These are phyloP conservation scores for Biancaea sappan DNA, from an alignment of 306 rosid genomes.

Conservation along the genomic window DNA sequence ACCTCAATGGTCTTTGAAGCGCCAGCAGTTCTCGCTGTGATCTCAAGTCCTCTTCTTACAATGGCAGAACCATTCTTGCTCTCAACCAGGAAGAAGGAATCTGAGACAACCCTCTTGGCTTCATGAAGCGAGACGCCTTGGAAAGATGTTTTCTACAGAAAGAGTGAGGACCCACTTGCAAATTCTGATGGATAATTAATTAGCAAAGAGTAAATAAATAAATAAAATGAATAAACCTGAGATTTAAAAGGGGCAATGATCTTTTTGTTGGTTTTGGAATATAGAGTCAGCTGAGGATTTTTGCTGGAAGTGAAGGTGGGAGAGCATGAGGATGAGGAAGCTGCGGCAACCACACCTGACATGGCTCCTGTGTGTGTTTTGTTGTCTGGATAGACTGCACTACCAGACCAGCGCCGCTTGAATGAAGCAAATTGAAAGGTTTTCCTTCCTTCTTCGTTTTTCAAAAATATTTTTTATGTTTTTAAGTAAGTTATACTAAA, in stretches of 20 bases:
- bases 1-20: conserved; percentile 85
- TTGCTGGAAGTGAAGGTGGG: conserved; percentile 56
- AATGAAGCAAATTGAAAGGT: neutral
- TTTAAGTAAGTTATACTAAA: too few species aligned
- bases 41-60: conserved; percentile 49
- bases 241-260: conserved; percentile 22
- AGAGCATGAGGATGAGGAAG: conserved; percentile 58
- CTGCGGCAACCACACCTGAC: conserved; percentile 73
- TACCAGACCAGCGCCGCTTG: neutral
- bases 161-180: neutral
- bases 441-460: neutral
- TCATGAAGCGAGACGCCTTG: conserved; percentile 77
- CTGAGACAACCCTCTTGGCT: conserved; percentile 57
- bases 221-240: conserved; percentile 46
- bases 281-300: conserved; percentile 38
- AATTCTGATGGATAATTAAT: neutral
- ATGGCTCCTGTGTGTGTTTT: conserved; percentile 25
- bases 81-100: conserved; percentile 46
- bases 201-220: neutral
- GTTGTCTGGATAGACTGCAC: conserved; percentile 11
- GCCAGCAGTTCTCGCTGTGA: conserved; percentile 80
- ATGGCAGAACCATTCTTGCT: conserved; percentile 30
- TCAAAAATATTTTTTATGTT: too few species aligned
- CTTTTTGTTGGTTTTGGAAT: conserved; percentile 46
- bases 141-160: conserved; percentile 65